Percentiles rank a stretch among this genome's conserved stretches.
These are phyloP conservation scores for Naumovozyma baii DNA, from an alignment of 805 yeast species.

Conservation along the genomic window DNA sequence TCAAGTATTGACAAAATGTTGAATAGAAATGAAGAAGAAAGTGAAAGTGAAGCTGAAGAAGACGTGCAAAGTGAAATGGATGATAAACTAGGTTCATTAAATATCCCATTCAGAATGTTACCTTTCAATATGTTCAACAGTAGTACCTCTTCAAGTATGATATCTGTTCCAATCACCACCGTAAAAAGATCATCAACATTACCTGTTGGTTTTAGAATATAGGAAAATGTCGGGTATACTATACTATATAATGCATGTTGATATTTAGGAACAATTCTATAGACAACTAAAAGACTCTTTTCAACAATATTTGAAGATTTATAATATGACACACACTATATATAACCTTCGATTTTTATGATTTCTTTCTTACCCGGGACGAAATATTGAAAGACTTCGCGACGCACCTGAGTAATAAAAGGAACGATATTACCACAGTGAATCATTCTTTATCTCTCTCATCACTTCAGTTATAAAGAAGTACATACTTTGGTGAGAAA, in stretches of 20 bases:
- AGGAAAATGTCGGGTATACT: not conserved
- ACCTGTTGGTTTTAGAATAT: constrained; percentile 25
- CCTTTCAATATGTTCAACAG: not conserved
- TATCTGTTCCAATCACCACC: constrained; percentile 9
- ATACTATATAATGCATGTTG: not conserved
- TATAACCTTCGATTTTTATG: no score
- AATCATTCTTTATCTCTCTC: not conserved
- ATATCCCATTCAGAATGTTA: not conserved
- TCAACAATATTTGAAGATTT: no score
- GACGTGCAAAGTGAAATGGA: constrained; percentile 6
- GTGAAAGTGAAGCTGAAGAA: constrained; percentile 3
- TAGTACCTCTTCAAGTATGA: not conserved
- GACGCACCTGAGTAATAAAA: no score
- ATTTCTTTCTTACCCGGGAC: no score
- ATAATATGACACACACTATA: no score
- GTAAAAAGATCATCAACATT: constrained; percentile 25
- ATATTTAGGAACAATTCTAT: no score
- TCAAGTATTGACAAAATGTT: not conserved
- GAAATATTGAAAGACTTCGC: no score
- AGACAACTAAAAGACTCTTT: no score
- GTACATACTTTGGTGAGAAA: not conserved
- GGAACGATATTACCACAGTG: not conserved
- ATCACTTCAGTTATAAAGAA: not conserved
- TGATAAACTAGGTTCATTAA: not conserved
- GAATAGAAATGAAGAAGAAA: not conserved